A percentile compares a stretch with the other conserved stretches of the same genome.
Conservation (phyloP, 2,329 filamentous ascomycete genomes). For the Berkeleyomyces basicola region DNA sequence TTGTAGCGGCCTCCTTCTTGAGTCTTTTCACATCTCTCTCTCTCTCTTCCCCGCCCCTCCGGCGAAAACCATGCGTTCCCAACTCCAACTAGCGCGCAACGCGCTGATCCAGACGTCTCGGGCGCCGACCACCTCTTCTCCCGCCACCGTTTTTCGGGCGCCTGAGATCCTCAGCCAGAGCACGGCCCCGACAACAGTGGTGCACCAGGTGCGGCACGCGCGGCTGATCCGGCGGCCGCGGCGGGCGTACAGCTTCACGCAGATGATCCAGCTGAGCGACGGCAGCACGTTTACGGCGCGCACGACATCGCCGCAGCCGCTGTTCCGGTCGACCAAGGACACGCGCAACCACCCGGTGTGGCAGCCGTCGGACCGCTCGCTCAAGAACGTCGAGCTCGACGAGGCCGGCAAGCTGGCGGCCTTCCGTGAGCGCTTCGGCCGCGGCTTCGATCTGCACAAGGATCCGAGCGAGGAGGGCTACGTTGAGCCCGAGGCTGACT, state of each 20-base stretch:
- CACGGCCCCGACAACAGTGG: constrained; percentile 17
- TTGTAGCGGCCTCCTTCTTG: background rate
- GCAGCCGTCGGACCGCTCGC: constrained; percentile 69
- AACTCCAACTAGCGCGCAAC: constrained; percentile 11
- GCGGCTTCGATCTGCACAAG: constrained; percentile 55
- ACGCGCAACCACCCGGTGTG: constrained; percentile 77
- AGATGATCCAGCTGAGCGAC: constrained; percentile 82
- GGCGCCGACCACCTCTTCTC: constrained; percentile 19
- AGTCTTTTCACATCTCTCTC: background rate
- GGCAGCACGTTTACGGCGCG: constrained; percentile 69
- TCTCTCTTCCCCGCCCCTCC: background rate
- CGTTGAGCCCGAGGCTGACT: constrained; percentile 16
- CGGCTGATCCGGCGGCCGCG: constrained; percentile 77
- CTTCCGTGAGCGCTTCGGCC: constrained; percentile 72
- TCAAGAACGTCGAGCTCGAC: constrained; percentile 83
- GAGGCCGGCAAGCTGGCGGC: constrained; percentile 79
- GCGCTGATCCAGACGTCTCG: constrained; percentile 17
- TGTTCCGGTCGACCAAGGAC: constrained; percentile 55
- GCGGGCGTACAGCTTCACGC: constrained; percentile 92
- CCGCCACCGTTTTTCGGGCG: constrained; percentile 11
- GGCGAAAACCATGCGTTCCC: constrained; percentile 13
- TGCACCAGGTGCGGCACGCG: constrained; percentile 53
- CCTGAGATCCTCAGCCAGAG: constrained; percentile 16
- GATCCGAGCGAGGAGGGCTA: constrained; percentile 19
- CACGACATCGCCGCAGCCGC: constrained; percentile 52